Evolutionary conservation across 2,329 filamentous ascomycete genomes (phyloP).

Genomic region (Metarhizium brunneum): DNA sequence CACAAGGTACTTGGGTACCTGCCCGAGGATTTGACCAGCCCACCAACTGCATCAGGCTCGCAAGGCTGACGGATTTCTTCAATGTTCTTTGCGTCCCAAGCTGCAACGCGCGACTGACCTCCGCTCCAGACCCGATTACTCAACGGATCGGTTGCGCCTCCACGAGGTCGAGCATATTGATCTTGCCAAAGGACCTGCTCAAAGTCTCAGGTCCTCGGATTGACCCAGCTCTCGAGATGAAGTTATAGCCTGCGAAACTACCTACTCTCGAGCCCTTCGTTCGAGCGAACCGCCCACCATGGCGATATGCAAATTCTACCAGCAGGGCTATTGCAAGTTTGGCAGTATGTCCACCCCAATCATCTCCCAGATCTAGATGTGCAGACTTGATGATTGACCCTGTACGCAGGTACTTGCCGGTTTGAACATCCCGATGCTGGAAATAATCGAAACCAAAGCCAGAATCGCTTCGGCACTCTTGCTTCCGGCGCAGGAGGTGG

Average conservation of each 20-base stretch:
- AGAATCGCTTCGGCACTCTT: constrained; percentile 51
- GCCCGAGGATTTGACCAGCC: no score
- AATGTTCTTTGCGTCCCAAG: constrained; percentile 3
- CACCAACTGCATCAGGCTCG: constrained; percentile 1
- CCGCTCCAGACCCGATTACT: not conserved
- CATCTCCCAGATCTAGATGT: not conserved
- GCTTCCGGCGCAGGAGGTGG: constrained; percentile 16
- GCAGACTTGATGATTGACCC: not conserved
- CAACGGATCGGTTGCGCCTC: not conserved
- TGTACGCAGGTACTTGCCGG: constrained; percentile 37
- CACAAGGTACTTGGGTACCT: no score
- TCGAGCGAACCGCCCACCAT: constrained; percentile 16
- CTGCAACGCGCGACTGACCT: not conserved
- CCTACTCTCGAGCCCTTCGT: not conserved
- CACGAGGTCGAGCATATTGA: not conserved
- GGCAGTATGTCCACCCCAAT: constrained; percentile 32
- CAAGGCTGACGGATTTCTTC: constrained; percentile 5
- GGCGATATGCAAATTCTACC: constrained; percentile 38
- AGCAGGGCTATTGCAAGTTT: constrained; percentile 42
- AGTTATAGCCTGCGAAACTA: constrained; percentile 1
- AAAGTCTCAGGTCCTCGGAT: not conserved
- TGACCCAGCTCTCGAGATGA: constrained; percentile 1
- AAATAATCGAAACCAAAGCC: constrained; percentile 22
- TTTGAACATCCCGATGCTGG: constrained; percentile 42
- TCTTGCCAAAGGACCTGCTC: not conserved